Conservation (phyloP, 1,139 yeast species). For the Lodderomyces margitis region DNA sequence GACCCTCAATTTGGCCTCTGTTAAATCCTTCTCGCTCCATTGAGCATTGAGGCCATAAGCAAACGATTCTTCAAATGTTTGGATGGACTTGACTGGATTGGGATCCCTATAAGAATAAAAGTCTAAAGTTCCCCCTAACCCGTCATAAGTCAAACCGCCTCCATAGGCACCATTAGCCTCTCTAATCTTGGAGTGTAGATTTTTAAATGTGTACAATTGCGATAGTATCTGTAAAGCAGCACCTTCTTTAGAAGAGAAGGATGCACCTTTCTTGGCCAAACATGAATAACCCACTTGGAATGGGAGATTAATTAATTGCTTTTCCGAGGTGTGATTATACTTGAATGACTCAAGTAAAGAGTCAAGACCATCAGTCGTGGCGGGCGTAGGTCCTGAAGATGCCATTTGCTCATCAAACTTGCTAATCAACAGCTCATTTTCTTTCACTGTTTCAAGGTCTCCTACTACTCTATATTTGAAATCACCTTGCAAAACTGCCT, state of each 20-base stretch:
- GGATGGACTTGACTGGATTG: conserved; percentile 67
- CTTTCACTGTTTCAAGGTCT: conserved; percentile 39
- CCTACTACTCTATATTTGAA: conserved; percentile 62
- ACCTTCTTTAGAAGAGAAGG: conserved; percentile 70
- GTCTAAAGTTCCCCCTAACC: conserved; percentile 75
- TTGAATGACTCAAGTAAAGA: conserved; percentile 14
- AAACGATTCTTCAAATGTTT: conserved; percentile 59
- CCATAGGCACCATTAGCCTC: conserved; percentile 99
- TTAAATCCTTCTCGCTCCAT: conserved; percentile 61
- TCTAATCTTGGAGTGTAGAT: conserved; percentile 84
- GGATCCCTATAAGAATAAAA: conserved; percentile 95
- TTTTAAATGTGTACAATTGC: conserved; percentile 76
- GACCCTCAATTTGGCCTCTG: conserved; percentile 85
- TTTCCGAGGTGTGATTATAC: conserved; percentile 10
- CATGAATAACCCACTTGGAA: conserved; percentile 89
- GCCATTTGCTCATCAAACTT: conserved; percentile 28
- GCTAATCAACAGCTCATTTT: conserved; percentile 41
- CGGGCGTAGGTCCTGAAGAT: not conserved
- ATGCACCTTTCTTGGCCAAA: conserved; percentile 63
- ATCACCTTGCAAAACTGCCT: conserved; percentile 35
- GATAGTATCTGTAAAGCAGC: conserved; percentile 83
- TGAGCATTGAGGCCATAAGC: conserved; percentile 50
- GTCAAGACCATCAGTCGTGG: conserved; percentile 10
- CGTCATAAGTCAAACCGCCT: conserved; percentile 85
- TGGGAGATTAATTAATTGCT: conserved; percentile 67